Evolutionary conservation across 2,329 filamentous ascomycete species (phyloP), one percentile per base, ranked within the genome.

Genomic region (Aspergillus tubingensis): DNA sequence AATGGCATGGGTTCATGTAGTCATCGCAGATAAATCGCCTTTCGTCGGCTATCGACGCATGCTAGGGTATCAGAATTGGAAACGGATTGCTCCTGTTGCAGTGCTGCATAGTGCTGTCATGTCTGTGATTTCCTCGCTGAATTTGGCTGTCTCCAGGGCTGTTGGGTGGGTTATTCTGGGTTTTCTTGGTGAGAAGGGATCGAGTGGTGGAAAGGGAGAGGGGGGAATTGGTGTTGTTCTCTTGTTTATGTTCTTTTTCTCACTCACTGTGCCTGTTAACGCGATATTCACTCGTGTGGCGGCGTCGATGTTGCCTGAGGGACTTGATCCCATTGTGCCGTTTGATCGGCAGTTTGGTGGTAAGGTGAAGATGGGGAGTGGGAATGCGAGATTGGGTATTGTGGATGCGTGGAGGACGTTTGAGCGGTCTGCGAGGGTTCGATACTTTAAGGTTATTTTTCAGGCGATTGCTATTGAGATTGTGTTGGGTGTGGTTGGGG

Each of bases 301-400:
- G 74, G 92, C 93, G 7, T 94, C 91, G 51, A 87, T 96, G 68
- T 86, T 97, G 3, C 86, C 91, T 1, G 88, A 91, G 60, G 88
- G 91, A n/a, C 85, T 92, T 66, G 89, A 96, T 77, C 87, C 91
- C 27, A 90, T 97, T 64, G 88, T 98, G 38, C 89, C 91, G 27
- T 96, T 97, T 70, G 93, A 98, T 81, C 90, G 92, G 66, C 89
- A 88, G 21, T 95, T 96, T 71, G 86, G 84, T 64, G 91, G 91
- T 67, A 89, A 88, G 72, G 86, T 94, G 27, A 85, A 89, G 65
- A 88, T 90, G 17, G 85, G 90, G 57, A 85, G 83, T 65, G 90
- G 90, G 57, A 85, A 83, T 65, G 90, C 91, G 66, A 88, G 85
- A 65, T 83, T 91, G 62, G 85, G 89, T 39, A 84, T 94, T 70